Evolutionary conservation across 495 filamentous ascomycete species (phyloP).

Genomic region (Penicillium silybi): DNA sequence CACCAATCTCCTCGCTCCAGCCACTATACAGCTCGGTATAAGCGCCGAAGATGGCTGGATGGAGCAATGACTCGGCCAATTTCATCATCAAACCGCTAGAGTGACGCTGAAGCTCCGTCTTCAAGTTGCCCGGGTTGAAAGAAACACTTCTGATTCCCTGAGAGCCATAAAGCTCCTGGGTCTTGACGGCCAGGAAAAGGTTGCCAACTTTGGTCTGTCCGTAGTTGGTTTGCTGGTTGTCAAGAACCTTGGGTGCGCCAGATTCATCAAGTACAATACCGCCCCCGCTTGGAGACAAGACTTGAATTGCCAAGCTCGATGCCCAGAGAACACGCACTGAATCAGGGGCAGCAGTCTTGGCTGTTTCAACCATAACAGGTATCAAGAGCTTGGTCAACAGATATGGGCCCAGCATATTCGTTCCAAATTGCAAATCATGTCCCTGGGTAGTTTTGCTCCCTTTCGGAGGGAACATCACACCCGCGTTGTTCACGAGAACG

Average conservation of each 20-base stretch:
- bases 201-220: not conserved
- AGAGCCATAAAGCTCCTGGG: not conserved
- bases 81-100: not conserved
- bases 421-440: not conserved
- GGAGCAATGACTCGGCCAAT: not conserved
- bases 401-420: slow-evolving; percentile 1
- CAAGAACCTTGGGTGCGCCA: not conserved
- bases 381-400: not conserved
- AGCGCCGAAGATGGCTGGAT: not conserved
- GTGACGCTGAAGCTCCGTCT: not conserved
- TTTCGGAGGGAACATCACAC: not conserved
- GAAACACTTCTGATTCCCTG: not conserved
- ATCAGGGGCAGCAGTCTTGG: not conserved
- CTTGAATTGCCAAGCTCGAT: not conserved
- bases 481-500: not conserved
- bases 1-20: not conserved
- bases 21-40: not conserved
- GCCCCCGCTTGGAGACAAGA: not conserved
- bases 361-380: not conserved
- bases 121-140: not conserved
- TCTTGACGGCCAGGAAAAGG: not conserved
- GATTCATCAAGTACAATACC: not conserved
- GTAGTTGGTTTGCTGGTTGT: not conserved
- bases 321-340: not conserved
- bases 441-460: not conserved